These are phyloP conservation scores for Alternaria solani DNA, from an alignment of 2,329 filamentous ascomycete genomes.

Conservation along the genomic window DNA sequence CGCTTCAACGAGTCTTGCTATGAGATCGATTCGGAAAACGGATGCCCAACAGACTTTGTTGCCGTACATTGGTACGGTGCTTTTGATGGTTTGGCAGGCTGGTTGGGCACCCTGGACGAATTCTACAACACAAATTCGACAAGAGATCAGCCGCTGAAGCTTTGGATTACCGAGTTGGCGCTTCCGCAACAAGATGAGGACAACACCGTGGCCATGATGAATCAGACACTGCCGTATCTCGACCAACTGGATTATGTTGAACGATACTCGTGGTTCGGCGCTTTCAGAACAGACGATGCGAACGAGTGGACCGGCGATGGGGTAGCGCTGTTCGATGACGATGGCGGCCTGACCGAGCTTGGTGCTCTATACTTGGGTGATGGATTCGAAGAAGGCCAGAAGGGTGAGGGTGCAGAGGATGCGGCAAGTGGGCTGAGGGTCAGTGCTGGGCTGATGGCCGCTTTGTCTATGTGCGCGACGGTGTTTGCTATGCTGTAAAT, in stretches of 20 bases:
- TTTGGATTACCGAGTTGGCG: conserved; percentile 85
- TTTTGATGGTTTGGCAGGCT: conserved; percentile 71
- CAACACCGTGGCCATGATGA: conserved; percentile 73
- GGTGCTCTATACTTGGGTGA: conserved; percentile 46
- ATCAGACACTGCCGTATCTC: conserved; percentile 71
- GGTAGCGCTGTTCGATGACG: conserved; percentile 44
- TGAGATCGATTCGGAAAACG: conserved; percentile 46
- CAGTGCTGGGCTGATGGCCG: conserved; percentile 21
- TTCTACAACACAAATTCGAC: conserved; percentile 60
- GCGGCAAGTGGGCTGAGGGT: conserved; percentile 17
- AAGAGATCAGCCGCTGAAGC: conserved; percentile 51
- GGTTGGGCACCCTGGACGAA: conserved; percentile 68
- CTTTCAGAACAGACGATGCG: conserved; percentile 43
- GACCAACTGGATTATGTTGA: conserved; percentile 64
- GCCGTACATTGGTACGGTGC: conserved; percentile 67
- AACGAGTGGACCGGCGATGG: conserved; percentile 49
- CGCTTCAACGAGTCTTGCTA: conserved; percentile 70
- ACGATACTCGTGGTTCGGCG: conserved; percentile 48
- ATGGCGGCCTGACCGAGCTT: conserved; percentile 43
- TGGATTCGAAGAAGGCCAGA: conserved; percentile 41
- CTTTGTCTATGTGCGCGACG: conserved; percentile 7
- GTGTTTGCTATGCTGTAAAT: conserved; percentile 7
- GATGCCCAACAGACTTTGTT: conserved; percentile 61
- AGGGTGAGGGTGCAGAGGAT: conserved; percentile 36
- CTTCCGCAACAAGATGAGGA: conserved; percentile 63